Conservation (phyloP, 129 eudicot species). For the Daucus carota region DH1_v3.0 NC_030382.2:58797501-58798000, state of each 20-base stretch:
- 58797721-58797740: slow-evolving; percentile 6
- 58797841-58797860: slow-evolving; percentile 58
- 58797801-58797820: slow-evolving; percentile 18
- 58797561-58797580: slow-evolving; percentile 74
- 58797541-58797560: slow-evolving; percentile 66
- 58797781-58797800: not conserved
- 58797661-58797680: slow-evolving; percentile 79
- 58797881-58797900: slow-evolving; percentile 66
- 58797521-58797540: slow-evolving; percentile 73
- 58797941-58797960: slow-evolving; percentile 51
- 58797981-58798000: slow-evolving; percentile 58
- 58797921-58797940: slow-evolving; percentile 76
- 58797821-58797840: slow-evolving; percentile 85
- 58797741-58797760: not conserved
- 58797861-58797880: slow-evolving; percentile 69
- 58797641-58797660: slow-evolving; percentile 90
- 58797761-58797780: not conserved
- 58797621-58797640: slow-evolving; percentile 84
- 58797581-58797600: slow-evolving; percentile 57
- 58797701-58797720: slow-evolving; percentile 61
- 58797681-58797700: slow-evolving; percentile 81
- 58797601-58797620: slow-evolving; percentile 49
- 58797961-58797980: slow-evolving; percentile 38
- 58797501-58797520: slow-evolving; percentile 70
- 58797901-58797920: slow-evolving; percentile 97